Evolutionary conservation across 2,329 filamentous ascomycete species (phyloP).

Genomic region (Celoporthe dispersa): DNA sequence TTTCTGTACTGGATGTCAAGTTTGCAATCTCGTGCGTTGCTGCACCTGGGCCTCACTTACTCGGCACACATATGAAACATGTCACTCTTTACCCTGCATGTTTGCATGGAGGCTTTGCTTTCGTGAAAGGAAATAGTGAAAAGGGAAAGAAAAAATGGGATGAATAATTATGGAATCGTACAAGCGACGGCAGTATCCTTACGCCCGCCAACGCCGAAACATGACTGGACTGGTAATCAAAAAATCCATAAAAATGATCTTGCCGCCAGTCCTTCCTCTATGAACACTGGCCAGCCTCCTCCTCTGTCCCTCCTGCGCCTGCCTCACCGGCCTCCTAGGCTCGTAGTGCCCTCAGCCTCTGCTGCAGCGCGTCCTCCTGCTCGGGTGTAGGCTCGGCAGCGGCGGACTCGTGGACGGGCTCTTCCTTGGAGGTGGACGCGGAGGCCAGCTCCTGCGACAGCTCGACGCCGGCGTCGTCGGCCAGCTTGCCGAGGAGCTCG

Average conservation of each 20-base stretch:
- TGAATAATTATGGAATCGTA: slow-evolving; percentile 7
- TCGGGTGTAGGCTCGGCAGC: slow-evolving; percentile 73
- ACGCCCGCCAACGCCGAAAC: slow-evolving; percentile 27
- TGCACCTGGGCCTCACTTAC: neutral
- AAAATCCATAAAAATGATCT: neutral
- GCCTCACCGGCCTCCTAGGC: slow-evolving; percentile 44
- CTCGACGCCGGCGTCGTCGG: slow-evolving; percentile 86
- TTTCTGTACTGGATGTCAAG: neutral
- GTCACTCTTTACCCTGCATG: too few relatives aligned
- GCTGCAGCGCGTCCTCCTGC: slow-evolving; percentile 76
- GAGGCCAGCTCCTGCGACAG: slow-evolving; percentile 73
- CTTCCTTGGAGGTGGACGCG: slow-evolving; percentile 59
- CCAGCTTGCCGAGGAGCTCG: slow-evolving; percentile 80
- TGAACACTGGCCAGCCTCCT: neutral
- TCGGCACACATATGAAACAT: neutral
- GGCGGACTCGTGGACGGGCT: slow-evolving; percentile 57
- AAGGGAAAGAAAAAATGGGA: too few relatives aligned
- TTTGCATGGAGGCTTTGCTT: too few relatives aligned
- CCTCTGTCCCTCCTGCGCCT: neutral
- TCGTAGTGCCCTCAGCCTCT: slow-evolving; percentile 60
- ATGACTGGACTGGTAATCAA: neutral
- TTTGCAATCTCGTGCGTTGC: neutral
- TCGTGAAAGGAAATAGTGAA: too few relatives aligned
- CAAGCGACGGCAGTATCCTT: slow-evolving; percentile 11
- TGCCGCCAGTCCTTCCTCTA: neutral